Evolutionary conservation across 768 basidiomycete genomes (phyloP), one percentile per base, ranked within the genome.

Genomic region (Collybia nuda): DNA sequence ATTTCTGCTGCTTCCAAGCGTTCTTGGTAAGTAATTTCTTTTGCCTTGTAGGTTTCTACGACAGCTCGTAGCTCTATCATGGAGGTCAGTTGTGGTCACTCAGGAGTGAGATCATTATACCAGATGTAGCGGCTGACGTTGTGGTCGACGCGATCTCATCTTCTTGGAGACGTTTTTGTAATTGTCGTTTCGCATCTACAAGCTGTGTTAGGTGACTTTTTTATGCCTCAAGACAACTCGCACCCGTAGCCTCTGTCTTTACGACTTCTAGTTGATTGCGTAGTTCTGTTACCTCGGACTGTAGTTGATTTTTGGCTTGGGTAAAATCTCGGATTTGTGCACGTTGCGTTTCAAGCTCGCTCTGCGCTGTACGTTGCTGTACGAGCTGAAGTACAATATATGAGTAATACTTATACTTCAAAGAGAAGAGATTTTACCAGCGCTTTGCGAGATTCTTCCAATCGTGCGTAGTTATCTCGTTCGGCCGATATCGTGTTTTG

Each of bases 401-500:
- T 7, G 23, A 55, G 53, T 40, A 38, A 24, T 36, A 32, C 44
- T 11, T n/a, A 17, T 6, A 9, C n/a, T 42, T 23, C 21, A 36
- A 17, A 14, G 9, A 51, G 29, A 46, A n/a, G 36, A 21, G 11
- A 15, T 66, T 82, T 54, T 64, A 88, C 85, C 56, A 89, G 63
- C 47, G 86, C 85, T 59, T 82, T 85, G 40, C 82, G 75, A 14
- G 86, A 87, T 55, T 86, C 87, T 56, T 88, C 87, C 12, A 87
- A 66, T 21, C 82, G 80, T 37, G 72, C 62, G 53, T 85, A 86
- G 51, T 76, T 84, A 42, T 82, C 79, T 19, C 84, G 76, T 61
- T 88, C 85, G 42, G 78, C 74, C 0, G 72, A 52, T 32, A 85
- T 83, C 0, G 77, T 76, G 53, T 72, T 75, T 65, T 82, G 79